phyloP scores from a whole-genome alignment of 1,139 yeast genomes.

The Saccharomyces hybrid region DNA sequence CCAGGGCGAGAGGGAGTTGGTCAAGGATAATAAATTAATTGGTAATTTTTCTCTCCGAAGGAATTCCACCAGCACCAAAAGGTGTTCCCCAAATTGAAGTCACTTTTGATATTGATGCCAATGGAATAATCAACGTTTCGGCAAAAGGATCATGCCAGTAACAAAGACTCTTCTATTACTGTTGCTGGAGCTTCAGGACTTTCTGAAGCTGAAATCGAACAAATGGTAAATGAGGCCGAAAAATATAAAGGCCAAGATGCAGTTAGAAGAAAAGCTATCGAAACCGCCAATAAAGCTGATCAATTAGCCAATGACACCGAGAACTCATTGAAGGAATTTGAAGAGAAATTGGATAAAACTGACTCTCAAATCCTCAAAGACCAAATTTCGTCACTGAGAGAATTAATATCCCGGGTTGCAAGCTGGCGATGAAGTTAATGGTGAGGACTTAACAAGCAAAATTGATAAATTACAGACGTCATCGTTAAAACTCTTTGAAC shows the following conservation, averaged over 20 bases:
- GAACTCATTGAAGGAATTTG: slow-evolving; percentile 86
- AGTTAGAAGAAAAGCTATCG: slow-evolving; percentile 90
- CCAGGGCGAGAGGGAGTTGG: slow-evolving; percentile 99
- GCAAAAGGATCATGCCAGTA: slow-evolving; percentile 97
- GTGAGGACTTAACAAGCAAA: slow-evolving; percentile 78
- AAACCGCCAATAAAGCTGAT: slow-evolving; percentile 94
- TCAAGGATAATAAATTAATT: slow-evolving; percentile 95
- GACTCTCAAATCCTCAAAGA: slow-evolving; percentile 68
- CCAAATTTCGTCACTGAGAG: slow-evolving; percentile 73
- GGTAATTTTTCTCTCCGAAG: slow-evolving; percentile 93
- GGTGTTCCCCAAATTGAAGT: slow-evolving; percentile 99
- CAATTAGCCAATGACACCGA: slow-evolving; percentile 95
- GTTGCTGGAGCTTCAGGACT: slow-evolving; percentile 98
- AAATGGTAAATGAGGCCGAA: slow-evolving; percentile 98
- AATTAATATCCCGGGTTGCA: slow-evolving; percentile 88
- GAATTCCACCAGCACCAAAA: slow-evolving; percentile 98
- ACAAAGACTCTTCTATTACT: slow-evolving; percentile 96
- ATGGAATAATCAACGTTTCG: slow-evolving; percentile 96
- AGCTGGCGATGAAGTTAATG: slow-evolving; percentile 75
- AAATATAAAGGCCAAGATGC: slow-evolving; percentile 95
- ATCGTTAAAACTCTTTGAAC: slow-evolving; percentile 89
- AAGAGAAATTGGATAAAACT: slow-evolving; percentile 84
- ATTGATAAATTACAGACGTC: slow-evolving; percentile 48
- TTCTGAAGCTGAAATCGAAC: slow-evolving; percentile 92
- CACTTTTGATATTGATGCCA: slow-evolving; percentile 95